Evolutionary conservation across 1,139 yeast species (phyloP).

Genomic region (Magnusiomyces fungicola): DNA sequence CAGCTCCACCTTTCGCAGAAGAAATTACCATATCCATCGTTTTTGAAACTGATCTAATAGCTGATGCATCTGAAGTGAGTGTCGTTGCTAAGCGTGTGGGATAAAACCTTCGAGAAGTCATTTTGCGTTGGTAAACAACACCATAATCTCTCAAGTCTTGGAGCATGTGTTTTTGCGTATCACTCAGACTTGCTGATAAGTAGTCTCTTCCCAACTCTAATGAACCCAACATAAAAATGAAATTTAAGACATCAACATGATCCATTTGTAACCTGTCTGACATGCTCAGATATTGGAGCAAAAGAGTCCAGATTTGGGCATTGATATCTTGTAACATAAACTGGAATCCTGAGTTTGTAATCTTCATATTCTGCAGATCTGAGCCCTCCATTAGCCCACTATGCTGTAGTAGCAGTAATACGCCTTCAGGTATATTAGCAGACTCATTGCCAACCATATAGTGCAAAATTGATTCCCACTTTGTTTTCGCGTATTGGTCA

Average conservation of each 20-base stretch:
- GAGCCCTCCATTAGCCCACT: slow-evolving; percentile 77
- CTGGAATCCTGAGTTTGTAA: slow-evolving; percentile 90
- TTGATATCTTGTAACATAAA: slow-evolving; percentile 85
- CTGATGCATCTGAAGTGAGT: slow-evolving; percentile 65
- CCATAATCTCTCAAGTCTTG: slow-evolving; percentile 91
- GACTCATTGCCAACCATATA: slow-evolving; percentile 87
- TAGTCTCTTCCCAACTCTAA: slow-evolving; percentile 86
- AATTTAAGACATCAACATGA: slow-evolving; percentile 91
- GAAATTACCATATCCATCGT: slow-evolving; percentile 25
- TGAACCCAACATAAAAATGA: slow-evolving; percentile 88
- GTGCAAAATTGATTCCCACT: slow-evolving; percentile 94
- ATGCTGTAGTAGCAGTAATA: slow-evolving; percentile 40
- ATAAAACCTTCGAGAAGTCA: slow-evolving; percentile 59
- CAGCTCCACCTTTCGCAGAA: slow-evolving; percentile 21
- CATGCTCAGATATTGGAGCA: slow-evolving; percentile 78
- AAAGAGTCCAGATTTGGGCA: slow-evolving; percentile 90
- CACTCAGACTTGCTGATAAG: slow-evolving; percentile 60
- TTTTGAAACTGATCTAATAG: slow-evolving; percentile 26
- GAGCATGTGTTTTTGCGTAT: slow-evolving; percentile 79
- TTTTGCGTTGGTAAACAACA: slow-evolving; percentile 67
- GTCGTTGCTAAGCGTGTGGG: slow-evolving; percentile 92
- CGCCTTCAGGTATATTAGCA: slow-evolving; percentile 46
- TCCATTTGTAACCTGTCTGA: slow-evolving; percentile 85
- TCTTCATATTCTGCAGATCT: slow-evolving; percentile 44
- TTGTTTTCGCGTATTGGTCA: slow-evolving; percentile 72